A percentile compares a stretch with the other conserved stretches of the same genome.
These are phyloP conservation scores for Lyophyllum decastes DNA, from an alignment of 768 basidiomycete species.

Conservation along the genomic window DNA sequence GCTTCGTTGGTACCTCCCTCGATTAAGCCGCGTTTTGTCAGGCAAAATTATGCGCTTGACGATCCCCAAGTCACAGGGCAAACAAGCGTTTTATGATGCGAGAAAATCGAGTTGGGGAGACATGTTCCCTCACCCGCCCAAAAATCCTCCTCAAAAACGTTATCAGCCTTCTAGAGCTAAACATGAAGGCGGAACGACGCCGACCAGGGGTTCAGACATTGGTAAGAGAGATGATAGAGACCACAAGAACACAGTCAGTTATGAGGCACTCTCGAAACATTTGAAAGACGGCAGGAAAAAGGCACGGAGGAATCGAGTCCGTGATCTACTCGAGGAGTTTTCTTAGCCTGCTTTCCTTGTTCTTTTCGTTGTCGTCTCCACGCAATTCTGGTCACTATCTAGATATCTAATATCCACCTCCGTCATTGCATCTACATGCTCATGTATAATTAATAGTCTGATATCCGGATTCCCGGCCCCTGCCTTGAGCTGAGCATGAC, in stretches of 20 bases:
- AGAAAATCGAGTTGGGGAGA: constrained; percentile 95
- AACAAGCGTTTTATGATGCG: constrained; percentile 92
- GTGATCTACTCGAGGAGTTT: constrained; percentile 4
- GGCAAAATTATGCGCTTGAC: constrained; percentile 92
- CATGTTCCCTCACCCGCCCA: constrained; percentile 87
- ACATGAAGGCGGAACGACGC: constrained; percentile 26
- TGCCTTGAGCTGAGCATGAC: constrained; percentile 84
- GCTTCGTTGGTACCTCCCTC: background rate
- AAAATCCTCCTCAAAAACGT: constrained; percentile 73
- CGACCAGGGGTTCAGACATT: constrained; percentile 48
- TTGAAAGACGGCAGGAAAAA: constrained; percentile 41
- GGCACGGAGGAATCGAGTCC: constrained; percentile 26
- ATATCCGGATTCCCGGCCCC: constrained; percentile 88
- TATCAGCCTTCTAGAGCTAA: constrained; percentile 39
- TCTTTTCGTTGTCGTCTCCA: constrained; percentile 4
- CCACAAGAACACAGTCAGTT: constrained; percentile 33
- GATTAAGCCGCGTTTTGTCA: constrained; percentile 27
- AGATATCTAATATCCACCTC: background rate
- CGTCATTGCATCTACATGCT: constrained; percentile 12
- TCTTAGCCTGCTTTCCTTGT: background rate
- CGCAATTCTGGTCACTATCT: constrained; percentile 11
- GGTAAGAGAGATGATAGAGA: constrained; percentile 48
- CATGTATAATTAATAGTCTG: constrained; percentile 56
- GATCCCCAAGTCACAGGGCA: constrained; percentile 93
- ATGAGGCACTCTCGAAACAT: constrained; percentile 36